Conservation (phyloP, 108 stramenopile genomes). For the Fistulifera solaris region DNA sequence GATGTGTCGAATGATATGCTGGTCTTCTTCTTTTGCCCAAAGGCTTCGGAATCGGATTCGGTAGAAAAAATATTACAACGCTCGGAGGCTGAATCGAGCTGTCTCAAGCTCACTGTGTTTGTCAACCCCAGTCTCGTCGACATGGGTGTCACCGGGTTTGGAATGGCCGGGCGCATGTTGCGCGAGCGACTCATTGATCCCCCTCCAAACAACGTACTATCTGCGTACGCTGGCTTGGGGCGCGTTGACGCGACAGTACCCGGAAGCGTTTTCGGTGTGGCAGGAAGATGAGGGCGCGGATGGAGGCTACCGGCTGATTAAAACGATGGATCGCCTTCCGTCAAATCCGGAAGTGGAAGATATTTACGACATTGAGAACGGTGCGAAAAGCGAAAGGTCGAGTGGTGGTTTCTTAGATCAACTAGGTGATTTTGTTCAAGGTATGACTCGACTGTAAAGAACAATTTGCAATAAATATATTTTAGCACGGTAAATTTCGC, state of each 20-base stretch:
- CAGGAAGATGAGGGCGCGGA: constrained; percentile 77
- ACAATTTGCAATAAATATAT: not conserved
- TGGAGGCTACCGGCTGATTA: constrained; percentile 74
- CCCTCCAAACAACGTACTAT: constrained; percentile 68
- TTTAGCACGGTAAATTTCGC: too few relatives aligned
- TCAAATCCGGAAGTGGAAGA: constrained; percentile 83
- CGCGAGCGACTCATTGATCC: constrained; percentile 78
- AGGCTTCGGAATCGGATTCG: constrained; percentile 61
- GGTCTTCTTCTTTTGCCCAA: constrained; percentile 74
- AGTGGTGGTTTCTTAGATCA: constrained; percentile 55
- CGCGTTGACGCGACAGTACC: constrained; percentile 69
- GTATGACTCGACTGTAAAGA: constrained; percentile 62
- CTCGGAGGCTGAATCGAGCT: constrained; percentile 28
- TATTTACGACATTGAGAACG: constrained; percentile 72
- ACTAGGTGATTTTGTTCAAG: constrained; percentile 57
- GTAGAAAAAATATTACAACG: constrained; percentile 44
- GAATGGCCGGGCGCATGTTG: constrained; percentile 85
- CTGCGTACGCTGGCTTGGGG: constrained; percentile 85
- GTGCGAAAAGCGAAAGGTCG: constrained; percentile 20
- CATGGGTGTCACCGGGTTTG: constrained; percentile 93
- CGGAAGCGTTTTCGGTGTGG: constrained; percentile 75
- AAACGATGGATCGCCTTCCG: constrained; percentile 49
- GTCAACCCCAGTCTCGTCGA: constrained; percentile 90
- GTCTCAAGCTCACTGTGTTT: constrained; percentile 62
- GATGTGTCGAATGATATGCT: constrained; percentile 45